Percentiles rank a stretch among this genome's conserved stretches.
Conservation (phyloP, 2,329 filamentous ascomycete genomes). For the Trichoderma brevicompactum region DNA sequence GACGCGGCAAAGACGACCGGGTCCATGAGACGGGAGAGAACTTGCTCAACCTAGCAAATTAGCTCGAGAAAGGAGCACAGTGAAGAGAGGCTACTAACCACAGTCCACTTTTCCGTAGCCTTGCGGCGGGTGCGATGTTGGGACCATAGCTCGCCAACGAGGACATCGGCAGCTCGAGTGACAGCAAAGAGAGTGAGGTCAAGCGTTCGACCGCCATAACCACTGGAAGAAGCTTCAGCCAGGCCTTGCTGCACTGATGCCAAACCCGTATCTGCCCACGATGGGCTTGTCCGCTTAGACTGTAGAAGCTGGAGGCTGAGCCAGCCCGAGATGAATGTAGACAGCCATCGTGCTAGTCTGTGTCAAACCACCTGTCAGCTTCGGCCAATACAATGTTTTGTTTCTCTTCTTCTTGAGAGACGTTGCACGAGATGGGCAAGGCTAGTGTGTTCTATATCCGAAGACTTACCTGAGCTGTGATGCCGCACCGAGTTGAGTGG, state of each 20-base stretch:
- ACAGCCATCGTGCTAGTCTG: conserved; percentile 62
- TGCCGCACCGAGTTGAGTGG: conserved; percentile 35
- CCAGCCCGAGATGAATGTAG: conserved; percentile 63
- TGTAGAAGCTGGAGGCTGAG: conserved; percentile 61
- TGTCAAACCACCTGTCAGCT: conserved; percentile 8
- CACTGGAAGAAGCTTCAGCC: conserved; percentile 34
- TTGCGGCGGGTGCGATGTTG: conserved; percentile 51
- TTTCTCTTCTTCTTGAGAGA: neutral
- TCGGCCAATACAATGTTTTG: conserved; percentile 3
- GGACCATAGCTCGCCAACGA: conserved; percentile 69
- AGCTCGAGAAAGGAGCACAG: conserved; percentile 25
- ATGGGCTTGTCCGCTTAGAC: conserved; percentile 52
- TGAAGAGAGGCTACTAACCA: conserved; percentile 41
- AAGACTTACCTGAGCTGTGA: conserved; percentile 38
- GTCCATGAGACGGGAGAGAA: conserved; percentile 55
- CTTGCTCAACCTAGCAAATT: conserved; percentile 39
- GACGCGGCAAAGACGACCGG: conserved; percentile 73
- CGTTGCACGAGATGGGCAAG: conserved; percentile 14
- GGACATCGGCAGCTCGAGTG: conserved; percentile 72
- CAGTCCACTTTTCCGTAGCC: conserved; percentile 52
- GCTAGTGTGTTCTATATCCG: conserved; percentile 22
- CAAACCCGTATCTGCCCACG: conserved; percentile 47
- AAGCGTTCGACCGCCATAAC: conserved; percentile 70
- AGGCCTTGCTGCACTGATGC: conserved; percentile 39
- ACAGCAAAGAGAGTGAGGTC: conserved; percentile 81